A percentile compares a stretch with the other conserved stretches of the same genome.
Conservation (phyloP, 371 early-diverging fungal genomes). For the Lichtheimia corymbifera region DNA sequence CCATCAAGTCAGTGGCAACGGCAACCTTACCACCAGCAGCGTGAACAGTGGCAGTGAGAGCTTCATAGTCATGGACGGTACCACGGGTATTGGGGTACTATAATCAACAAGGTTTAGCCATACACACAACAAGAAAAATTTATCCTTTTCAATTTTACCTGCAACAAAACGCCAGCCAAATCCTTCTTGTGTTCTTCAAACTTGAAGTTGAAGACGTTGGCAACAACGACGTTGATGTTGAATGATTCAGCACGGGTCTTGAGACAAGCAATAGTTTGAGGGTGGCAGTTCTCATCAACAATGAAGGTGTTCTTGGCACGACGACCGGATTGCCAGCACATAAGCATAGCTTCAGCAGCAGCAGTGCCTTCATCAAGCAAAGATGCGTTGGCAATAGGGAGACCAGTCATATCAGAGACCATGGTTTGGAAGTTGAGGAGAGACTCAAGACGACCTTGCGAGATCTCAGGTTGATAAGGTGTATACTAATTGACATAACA, state of each 20-base stretch:
- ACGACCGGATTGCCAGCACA: slow-evolving; percentile 76
- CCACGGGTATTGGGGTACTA: slow-evolving; percentile 95
- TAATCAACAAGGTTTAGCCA: background rate
- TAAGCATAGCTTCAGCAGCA: slow-evolving; percentile 96
- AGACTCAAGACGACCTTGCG: slow-evolving; percentile 96
- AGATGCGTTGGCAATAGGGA: slow-evolving; percentile 94
- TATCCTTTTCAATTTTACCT: slow-evolving; percentile 54
- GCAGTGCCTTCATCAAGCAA: slow-evolving; percentile 97
- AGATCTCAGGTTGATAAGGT: slow-evolving; percentile 97
- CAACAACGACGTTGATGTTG: slow-evolving; percentile 86
- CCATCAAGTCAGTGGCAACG: slow-evolving; percentile 91
- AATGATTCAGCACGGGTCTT: slow-evolving; percentile 93
- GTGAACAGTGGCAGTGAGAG: slow-evolving; percentile 78
- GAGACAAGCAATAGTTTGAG: slow-evolving; percentile 93
- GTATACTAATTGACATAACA: slow-evolving; percentile 72
- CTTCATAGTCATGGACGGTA: slow-evolving; percentile 76
- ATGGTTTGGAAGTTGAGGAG: slow-evolving; percentile 96
- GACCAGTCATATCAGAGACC: slow-evolving; percentile 91
- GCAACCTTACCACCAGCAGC: slow-evolving; percentile 83
- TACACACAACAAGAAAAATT: too few relatives aligned
- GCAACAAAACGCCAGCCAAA: slow-evolving; percentile 85
- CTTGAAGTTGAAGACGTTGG: slow-evolving; percentile 76
- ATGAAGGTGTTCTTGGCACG: slow-evolving; percentile 84
- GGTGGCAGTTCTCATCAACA: slow-evolving; percentile 89
- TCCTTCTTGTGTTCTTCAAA: slow-evolving; percentile 74